Percentiles rank a stretch among this genome's conserved stretches.
phyloP scores from a whole-genome alignment of 768 basidiomycete species.

The Omphalotus guepiniiformis region DNA sequence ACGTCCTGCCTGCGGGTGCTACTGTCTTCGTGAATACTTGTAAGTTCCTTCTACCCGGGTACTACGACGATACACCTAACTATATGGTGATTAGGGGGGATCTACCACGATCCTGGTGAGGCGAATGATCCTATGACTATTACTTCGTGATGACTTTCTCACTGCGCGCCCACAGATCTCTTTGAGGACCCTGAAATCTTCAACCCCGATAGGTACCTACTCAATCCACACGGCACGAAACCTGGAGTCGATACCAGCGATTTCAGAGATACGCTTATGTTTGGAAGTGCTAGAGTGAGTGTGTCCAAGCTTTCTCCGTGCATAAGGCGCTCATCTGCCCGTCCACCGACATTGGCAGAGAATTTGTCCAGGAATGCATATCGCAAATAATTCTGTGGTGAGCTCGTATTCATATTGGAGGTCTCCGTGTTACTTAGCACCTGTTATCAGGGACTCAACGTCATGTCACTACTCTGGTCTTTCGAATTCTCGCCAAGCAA shows the following conservation, averaged over 20 bases:
- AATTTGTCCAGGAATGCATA: conserved; percentile 17
- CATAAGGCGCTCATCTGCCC: background rate
- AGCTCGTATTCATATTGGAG: background rate
- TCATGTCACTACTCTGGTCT: conserved; percentile 26
- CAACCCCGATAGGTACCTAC: conserved; percentile 14
- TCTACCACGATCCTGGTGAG: conserved; percentile 15
- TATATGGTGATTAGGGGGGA: conserved; percentile 8
- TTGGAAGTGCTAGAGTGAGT: conserved; percentile 17
- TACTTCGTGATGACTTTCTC: background rate
- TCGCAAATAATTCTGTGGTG: conserved; percentile 16
- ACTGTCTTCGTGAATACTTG: conserved; percentile 17
- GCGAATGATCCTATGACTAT: too few relatives aligned
- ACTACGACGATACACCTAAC: background rate
- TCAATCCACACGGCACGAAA: conserved; percentile 13
- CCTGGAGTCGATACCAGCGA: conserved; percentile 10
- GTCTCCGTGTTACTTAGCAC: background rate
- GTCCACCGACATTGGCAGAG: conserved; percentile 12
- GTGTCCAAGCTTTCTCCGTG: background rate
- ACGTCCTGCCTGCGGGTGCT: conserved; percentile 13
- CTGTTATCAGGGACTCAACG: conserved; percentile 17
- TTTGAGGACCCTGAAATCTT: conserved; percentile 17
- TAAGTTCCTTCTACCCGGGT: background rate
- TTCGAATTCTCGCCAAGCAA: conserved; percentile 20
- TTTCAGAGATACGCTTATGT: conserved; percentile 11
- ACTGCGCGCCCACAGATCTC: conserved; percentile 1